A percentile compares a stretch with the other conserved stretches of the same genome.
These are phyloP conservation scores for Canavalia gladiata DNA, from an alignment of 306 rosid species.

Conservation along the genomic window DNA sequence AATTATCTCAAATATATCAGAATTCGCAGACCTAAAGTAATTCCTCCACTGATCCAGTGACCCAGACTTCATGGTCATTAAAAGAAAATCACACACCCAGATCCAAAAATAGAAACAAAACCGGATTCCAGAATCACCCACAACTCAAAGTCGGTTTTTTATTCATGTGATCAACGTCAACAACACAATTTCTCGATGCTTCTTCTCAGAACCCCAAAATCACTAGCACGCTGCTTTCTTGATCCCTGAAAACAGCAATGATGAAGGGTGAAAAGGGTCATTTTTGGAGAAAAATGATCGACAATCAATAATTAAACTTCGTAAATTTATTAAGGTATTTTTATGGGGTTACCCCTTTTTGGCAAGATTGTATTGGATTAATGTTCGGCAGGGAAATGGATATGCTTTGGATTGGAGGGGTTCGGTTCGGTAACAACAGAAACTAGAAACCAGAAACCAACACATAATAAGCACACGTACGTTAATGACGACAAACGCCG, in stretches of 20 bases:
- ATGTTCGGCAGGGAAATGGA: conserved; percentile 24
- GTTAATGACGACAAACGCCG: conserved; percentile 27
- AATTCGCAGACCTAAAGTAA: conserved; percentile 75
- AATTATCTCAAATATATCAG: conserved; percentile 79
- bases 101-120: conserved; percentile 35
- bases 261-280: conserved; percentile 24
- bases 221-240: background rate
- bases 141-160: conserved; percentile 49
- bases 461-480: background rate
- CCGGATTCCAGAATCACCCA: conserved; percentile 40
- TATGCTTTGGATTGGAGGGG: background rate
- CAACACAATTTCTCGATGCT: background rate
- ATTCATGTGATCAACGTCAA: conserved; percentile 43
- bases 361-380: conserved; percentile 43
- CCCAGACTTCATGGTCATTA: conserved; percentile 68
- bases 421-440: conserved; percentile 14
- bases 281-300: background rate
- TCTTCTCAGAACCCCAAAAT: background rate
- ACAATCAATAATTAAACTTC: conserved; percentile 43
- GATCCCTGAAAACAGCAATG: conserved; percentile 40
- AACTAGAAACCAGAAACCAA: conserved; percentile 21
- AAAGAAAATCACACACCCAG: background rate
- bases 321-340: conserved; percentile 5
- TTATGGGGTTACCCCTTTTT: background rate
- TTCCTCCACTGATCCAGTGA: conserved; percentile 85